Evolutionary conservation across 441 rosid species (phyloP), one percentile per base, ranked within the genome.

Genomic region (Euphorbia schlechtendalii): DNA sequence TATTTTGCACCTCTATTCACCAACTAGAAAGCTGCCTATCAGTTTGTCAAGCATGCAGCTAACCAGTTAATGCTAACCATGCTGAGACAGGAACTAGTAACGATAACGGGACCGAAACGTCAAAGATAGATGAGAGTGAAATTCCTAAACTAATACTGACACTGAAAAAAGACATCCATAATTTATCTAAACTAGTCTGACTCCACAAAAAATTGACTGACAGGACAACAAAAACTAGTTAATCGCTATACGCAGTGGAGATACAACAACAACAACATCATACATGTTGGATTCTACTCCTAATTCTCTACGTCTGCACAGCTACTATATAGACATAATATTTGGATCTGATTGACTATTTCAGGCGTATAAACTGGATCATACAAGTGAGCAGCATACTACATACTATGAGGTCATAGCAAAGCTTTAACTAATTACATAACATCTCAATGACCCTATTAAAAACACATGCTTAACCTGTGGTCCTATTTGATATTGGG

Each of bases 241-340:
- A 69, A 71, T 68, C 71, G 61, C 75, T 72, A 74, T 67, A 69
- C 56, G 21, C 14, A 57, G 24, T 10, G 48, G 58, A 52, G n/a
- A 17, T 57, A 54, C 8, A 24, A 73, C 56, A 70, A 73, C 54
- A 73, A 78, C 56, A 70, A 73, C 54, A 73, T 76, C 76, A 63
- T 82, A 82, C 81, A 81, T 24, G 79, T 69, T 58, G 65, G 65
- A 77, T 60, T 73, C 82, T 77, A 74, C 43, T 59, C 74, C 82
- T 76, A 76, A 68, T 61, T 63, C 77, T 72, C 34, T 32, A 32
- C 6, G 40, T 54, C 76, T 75, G 73, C 62, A 65, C 78, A 56
- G 58, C 78, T 61, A 71, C 15, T 65, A 55, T 58, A 60, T 68
- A 69, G 67, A 66, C 32, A 49, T 54, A 24, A 61, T 62, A 43